Conservation (phyloP, 2,329 filamentous ascomycete genomes). For the Ophioceras dolichostomum region DNA sequence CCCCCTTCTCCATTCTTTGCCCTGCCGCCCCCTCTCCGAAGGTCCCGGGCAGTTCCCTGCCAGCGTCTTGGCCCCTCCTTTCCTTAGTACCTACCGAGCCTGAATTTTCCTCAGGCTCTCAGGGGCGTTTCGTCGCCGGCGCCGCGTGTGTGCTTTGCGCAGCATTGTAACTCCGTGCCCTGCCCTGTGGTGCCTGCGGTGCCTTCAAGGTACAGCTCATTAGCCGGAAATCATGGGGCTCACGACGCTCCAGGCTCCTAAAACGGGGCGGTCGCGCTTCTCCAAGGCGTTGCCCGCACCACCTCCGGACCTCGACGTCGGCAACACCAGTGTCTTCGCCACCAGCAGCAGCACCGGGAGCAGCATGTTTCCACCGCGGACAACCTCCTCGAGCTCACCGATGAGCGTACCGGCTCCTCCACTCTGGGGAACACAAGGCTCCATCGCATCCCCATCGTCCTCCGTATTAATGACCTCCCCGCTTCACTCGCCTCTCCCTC, state of each 20-base stretch:
- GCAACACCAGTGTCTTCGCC: background rate
- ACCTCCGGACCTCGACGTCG: conserved; percentile 19
- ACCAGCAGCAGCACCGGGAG: background rate
- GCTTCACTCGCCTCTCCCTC: conserved; percentile 18
- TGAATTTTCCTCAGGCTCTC: no score
- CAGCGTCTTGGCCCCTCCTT: no score
- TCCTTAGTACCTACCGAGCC: no score
- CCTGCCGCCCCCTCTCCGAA: no score
- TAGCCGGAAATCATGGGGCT: conserved; percentile 3
- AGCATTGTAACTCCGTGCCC: no score
- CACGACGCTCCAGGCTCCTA: conserved; percentile 15
- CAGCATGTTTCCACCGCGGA: conserved; percentile 4
- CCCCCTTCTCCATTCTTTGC: no score
- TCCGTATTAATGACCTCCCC: conserved; percentile 11
- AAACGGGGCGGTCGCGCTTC: conserved; percentile 38
- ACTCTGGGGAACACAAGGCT: no score
- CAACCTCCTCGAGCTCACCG: conserved; percentile 3
- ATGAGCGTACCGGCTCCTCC: background rate
- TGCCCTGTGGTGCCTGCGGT: no score
- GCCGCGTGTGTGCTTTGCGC: no score
- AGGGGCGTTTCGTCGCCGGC: no score
- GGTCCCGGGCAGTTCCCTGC: no score
- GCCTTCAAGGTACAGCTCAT: no score
- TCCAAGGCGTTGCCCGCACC: conserved; percentile 45
- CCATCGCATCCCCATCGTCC: conserved; percentile 9